Percentiles rank a stretch among this genome's conserved stretches.
Evolutionary conservation across 179 eudicot genomes (phyloP).

Genomic region (Vitellaria paradoxa): DNA sequence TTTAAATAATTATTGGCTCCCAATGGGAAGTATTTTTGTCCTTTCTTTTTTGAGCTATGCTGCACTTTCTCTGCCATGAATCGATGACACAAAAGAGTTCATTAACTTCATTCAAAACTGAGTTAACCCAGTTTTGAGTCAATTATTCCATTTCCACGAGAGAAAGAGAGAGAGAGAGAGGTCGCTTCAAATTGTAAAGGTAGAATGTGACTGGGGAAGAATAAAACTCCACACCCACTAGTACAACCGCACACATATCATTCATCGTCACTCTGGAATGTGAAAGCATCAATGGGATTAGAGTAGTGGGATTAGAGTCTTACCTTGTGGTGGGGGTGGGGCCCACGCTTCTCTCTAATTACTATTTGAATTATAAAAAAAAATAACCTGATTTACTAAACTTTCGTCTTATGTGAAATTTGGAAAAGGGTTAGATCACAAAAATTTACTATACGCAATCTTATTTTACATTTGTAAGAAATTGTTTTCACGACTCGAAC

Average conservation of each 20-base stretch:
- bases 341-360: not conserved
- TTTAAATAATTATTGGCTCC: too few species aligned
- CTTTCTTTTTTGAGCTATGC: too few species aligned
- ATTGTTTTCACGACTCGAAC: too few species aligned
- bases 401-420: too few species aligned
- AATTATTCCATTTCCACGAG: not conserved
- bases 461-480: too few species aligned
- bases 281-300: not conserved
- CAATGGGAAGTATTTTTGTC: too few species aligned
- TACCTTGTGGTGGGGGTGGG: not conserved
- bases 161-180: not conserved
- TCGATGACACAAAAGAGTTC: not conserved
- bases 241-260: slow-evolving; percentile 11
- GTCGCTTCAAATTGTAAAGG: slow-evolving; percentile 27
- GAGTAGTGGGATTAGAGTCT: too few species aligned
- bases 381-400: too few species aligned
- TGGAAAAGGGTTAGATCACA: too few species aligned
- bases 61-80: too few species aligned
- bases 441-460: too few species aligned
- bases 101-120: not conserved
- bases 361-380: too few species aligned
- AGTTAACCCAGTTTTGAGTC: not conserved
- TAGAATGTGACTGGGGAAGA: slow-evolving; percentile 18
- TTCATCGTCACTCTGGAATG: slow-evolving; percentile 17
- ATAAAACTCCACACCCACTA: slow-evolving; percentile 3